A percentile compares a stretch with the other conserved stretches of the same genome.
phyloP scores from a whole-genome alignment of 768 basidiomycete genomes.

The Russula dissimulans region DNA sequence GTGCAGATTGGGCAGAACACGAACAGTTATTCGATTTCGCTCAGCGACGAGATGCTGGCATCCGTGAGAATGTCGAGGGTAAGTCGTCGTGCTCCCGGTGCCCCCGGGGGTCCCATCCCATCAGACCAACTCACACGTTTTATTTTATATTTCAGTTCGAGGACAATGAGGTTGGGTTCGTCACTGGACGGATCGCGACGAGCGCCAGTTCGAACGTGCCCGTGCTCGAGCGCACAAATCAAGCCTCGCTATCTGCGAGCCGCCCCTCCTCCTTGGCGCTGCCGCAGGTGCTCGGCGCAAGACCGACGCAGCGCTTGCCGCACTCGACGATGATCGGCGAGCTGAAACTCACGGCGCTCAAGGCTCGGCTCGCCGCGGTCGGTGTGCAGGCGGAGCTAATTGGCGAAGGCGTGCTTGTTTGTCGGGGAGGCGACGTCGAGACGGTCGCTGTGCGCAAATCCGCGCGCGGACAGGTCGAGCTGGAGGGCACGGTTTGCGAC shows the following conservation, averaged over 20 bases:
- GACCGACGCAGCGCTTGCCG: constrained; percentile 58
- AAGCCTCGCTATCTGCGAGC: background rate
- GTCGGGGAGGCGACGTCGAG: constrained; percentile 58
- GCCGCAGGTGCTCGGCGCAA: constrained; percentile 51
- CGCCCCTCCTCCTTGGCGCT: constrained; percentile 20
- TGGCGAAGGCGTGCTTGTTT: constrained; percentile 95
- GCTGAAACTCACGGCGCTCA: constrained; percentile 83
- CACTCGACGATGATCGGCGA: constrained; percentile 97
- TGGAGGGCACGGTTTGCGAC: constrained; percentile 84
- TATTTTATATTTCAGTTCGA: constrained; percentile 58
- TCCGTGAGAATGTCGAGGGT: constrained; percentile 83
- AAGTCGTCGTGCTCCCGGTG: constrained; percentile 25
- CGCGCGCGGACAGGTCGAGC: constrained; percentile 72
- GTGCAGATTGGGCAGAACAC: constrained; percentile 94
- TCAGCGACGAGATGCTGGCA: constrained; percentile 80
- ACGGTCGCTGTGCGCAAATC: constrained; percentile 86
- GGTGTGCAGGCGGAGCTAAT: constrained; percentile 88
- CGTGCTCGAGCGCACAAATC: constrained; percentile 61
- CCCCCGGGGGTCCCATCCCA: background rate
- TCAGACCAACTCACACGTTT: background rate
- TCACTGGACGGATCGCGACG: constrained; percentile 78
- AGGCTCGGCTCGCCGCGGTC: constrained; percentile 62
- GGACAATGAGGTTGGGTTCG: constrained; percentile 92
- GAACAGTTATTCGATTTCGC: constrained; percentile 86
- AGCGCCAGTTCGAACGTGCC: constrained; percentile 86